Conservation (phyloP, 441 rosid genomes). For the Euphorbia schlechtendalii region DNA sequence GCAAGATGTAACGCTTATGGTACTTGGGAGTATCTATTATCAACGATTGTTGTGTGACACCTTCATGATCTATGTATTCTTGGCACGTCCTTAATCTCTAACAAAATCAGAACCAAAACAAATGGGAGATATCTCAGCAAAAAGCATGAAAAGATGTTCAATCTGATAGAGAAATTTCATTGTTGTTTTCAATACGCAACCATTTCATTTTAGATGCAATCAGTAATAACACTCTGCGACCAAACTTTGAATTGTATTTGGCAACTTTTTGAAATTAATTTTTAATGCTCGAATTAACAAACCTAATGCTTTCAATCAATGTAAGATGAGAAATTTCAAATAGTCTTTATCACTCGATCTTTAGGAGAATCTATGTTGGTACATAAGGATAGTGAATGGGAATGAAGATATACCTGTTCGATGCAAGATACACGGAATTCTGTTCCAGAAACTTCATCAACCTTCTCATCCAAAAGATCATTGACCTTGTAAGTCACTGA, state of each 20-base stretch:
- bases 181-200: not conserved
- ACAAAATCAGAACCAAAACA: constrained; percentile 16
- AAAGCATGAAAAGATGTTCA: not conserved
- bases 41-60: constrained; percentile 71
- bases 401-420: constrained; percentile 53
- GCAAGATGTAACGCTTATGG: constrained; percentile 83
- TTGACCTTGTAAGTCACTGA: constrained; percentile 81
- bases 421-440: constrained; percentile 76
- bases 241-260: not conserved
- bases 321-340: not conserved
- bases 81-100: constrained; percentile 87
- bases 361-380: constrained; percentile 3
- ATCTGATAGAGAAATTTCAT: not conserved
- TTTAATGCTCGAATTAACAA: not conserved
- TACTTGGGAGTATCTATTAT: constrained; percentile 77
- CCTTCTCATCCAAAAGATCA: constrained; percentile 78
- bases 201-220: not conserved
- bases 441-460: constrained; percentile 71
- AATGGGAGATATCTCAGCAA: constrained; percentile 1
- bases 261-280: not conserved
- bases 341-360: no score
- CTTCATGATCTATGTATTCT: constrained; percentile 80
- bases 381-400: not conserved
- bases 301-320: not conserved
- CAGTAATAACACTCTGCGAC: not conserved